Evolutionary conservation across 169 alveolate genomes (phyloP).

Genomic region (Eimeria praecox): DNA sequence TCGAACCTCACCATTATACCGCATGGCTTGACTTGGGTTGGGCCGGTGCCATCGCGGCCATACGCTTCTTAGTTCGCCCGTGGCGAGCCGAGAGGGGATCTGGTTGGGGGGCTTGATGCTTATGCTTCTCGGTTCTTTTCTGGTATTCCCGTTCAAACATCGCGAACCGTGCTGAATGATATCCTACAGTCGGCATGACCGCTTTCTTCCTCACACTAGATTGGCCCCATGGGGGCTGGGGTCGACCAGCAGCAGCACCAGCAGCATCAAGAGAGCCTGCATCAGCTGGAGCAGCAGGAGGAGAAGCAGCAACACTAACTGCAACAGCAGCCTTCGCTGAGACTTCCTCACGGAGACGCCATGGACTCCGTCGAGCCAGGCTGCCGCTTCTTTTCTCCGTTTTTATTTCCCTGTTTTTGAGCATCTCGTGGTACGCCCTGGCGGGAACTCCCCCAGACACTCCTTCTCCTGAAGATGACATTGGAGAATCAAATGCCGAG

Average conservation of each 20-base stretch:
- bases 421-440: neutral
- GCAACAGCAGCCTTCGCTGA: neutral
- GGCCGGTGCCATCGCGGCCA: conserved; percentile 25
- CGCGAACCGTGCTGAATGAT: conserved; percentile 15
- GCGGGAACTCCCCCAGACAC: neutral
- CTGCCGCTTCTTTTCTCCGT: neutral
- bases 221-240: conserved; percentile 36
- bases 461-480: conserved; percentile 40
- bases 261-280: neutral
- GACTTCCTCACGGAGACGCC: neutral
- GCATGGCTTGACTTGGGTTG: conserved; percentile 33
- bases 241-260: conserved; percentile 17
- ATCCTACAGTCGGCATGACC: conserved; percentile 44
- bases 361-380: neutral
- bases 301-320: neutral
- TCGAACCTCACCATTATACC: neutral
- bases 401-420: neutral
- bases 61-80: neutral
- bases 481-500: neutral
- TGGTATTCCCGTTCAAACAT: neutral
- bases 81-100: conserved; percentile 7
- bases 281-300: neutral
- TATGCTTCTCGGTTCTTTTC: neutral
- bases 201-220: neutral
- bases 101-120: conserved; percentile 1